Base-by-base conservation (phyloP, 2,329 filamentous ascomycete genomes). In the Pyrenophora teres region DNA sequence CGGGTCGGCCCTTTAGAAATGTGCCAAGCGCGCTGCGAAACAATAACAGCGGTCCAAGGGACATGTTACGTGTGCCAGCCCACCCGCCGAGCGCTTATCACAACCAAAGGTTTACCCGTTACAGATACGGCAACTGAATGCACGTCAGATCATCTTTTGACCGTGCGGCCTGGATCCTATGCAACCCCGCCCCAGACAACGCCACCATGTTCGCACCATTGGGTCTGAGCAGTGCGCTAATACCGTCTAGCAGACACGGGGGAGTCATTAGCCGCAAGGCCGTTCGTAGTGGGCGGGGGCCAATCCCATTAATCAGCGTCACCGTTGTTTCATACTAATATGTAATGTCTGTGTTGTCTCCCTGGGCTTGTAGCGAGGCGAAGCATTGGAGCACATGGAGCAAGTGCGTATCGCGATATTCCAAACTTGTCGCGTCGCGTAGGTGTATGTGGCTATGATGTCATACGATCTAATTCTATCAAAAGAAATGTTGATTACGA, bases 11-110 rank as follows among this genome's bases (percentile, higher is more conserved):
- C 44, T 43, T 47, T 48, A 36, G 44, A 21, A 27, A 43, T 30
- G 16, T 48, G 49, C 49, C 49, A 52, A 52, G 49, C 38, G 41
- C 21, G 33, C 36, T 30, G 39, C 49, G 49, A 52, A 52, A 52
- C 44, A 46, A 41, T 21, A 48, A 39, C 38, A 52, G 49, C 44
- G 49, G 49, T 36, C 21, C 25, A 40, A 37, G 19, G 27, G 23
- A 37, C 46, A 39, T 42, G 33, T 52, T 52, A 48, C 49, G 49
- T 46, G 49, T 52, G 27, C 44, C 31, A 19, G 32, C 15, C 41
- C 41, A 46, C 38, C 21, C 32, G 49, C 49, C 49, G 33, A 52
- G 44, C 39, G 45, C 49, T 41, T 33, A 48, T 39, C 44, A 42
- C 19, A 30, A 33, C 27, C 33, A 30, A 19, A 45, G 27, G 27